These are phyloP conservation scores for Auxenochlorella pyrenoidosa DNA, from an alignment of 139 green algal genomes.

Conservation along the genomic window DNA sequence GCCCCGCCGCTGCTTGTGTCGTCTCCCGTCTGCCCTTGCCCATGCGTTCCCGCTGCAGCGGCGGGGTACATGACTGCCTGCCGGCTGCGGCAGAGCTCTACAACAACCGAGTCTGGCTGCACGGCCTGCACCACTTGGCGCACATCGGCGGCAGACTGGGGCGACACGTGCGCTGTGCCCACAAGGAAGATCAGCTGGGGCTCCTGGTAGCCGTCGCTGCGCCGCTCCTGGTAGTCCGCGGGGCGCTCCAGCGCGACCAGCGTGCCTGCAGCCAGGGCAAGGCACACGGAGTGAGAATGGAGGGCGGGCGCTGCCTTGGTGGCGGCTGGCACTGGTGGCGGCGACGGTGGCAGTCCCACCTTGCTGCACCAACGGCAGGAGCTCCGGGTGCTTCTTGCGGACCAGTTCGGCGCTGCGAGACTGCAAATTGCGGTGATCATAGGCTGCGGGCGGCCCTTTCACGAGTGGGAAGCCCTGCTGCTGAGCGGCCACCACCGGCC, in stretches of 20 bases:
- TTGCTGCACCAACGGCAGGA: slow-evolving; percentile 8
- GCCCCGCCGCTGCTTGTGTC: no score
- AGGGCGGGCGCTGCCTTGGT: not conserved
- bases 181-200: slow-evolving; percentile 75
- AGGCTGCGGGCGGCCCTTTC: not conserved
- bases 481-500: not conserved
- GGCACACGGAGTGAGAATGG: not conserved
- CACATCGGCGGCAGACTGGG: slow-evolving; percentile 65
- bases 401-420: not conserved
- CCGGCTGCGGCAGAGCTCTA: slow-evolving; percentile 81
- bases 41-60: not conserved
- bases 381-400: not conserved
- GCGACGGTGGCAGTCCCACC: not conserved
- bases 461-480: not conserved
- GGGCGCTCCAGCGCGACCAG: slow-evolving; percentile 70
- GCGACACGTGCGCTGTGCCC: slow-evolving; percentile 78
- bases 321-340: not conserved
- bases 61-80: slow-evolving; percentile 55
- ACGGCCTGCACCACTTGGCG: slow-evolving; percentile 64
- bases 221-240: slow-evolving; percentile 68
- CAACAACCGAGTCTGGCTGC: slow-evolving; percentile 74
- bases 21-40: not conserved
- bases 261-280: slow-evolving; percentile 50
- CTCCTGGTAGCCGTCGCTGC: slow-evolving; percentile 81
- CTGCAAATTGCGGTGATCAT: not conserved